A percentile compares a stretch with the other conserved stretches of the same genome.
phyloP scores from a whole-genome alignment of 2,329 filamentous ascomycete genomes.

The Sporothrix variecibatus region DNA sequence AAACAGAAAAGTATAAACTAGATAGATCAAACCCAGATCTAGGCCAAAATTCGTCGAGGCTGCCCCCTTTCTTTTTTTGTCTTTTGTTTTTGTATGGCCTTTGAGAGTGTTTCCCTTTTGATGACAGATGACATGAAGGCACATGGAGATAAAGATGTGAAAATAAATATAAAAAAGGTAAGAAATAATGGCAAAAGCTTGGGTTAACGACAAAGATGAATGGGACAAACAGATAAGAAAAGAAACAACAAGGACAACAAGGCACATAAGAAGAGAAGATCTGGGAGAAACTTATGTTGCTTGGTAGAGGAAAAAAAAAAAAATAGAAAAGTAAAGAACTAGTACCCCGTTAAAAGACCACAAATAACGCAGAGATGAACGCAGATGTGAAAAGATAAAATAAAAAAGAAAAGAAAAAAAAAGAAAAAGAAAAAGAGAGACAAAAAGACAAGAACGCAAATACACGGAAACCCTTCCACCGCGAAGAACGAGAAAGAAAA shows the following conservation, averaged over 20 bases:
- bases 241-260: background rate
- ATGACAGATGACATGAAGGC: background rate
- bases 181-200: background rate
- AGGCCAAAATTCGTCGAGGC: background rate
- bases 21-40: background rate
- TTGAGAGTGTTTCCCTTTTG: background rate
- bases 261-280: background rate
- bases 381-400: background rate
- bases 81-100: background rate
- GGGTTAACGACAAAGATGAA: constrained; percentile 6
- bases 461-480: background rate
- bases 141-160: background rate
- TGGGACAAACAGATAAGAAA: background rate
- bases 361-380: background rate
- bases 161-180: background rate
- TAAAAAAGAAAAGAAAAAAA: background rate
- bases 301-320: background rate
- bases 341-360: background rate
- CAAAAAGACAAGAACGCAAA: background rate
- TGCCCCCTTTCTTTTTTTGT: background rate
- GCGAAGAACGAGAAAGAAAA: background rate
- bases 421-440: background rate
- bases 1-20: background rate
- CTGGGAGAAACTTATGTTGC: background rate
- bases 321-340: background rate